Conservation (phyloP, 768 basidiomycete species). For the Tricholomella constricta region DNA sequence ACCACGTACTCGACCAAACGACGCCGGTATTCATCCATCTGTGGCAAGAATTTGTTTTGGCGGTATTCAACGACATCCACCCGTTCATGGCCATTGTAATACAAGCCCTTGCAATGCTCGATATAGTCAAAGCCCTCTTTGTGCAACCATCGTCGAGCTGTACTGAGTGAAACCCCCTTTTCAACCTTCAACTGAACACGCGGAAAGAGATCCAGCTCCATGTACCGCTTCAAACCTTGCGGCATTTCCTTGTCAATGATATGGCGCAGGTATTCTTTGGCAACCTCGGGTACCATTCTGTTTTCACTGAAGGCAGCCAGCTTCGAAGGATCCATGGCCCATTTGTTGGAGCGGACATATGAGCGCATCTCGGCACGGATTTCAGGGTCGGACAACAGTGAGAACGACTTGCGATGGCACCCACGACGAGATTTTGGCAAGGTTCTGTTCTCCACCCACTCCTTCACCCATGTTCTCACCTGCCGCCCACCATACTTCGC, state of each 20-base stretch:
- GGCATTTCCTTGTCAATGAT: conserved; percentile 36
- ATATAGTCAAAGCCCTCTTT: conserved; percentile 29
- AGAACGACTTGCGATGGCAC: conserved; percentile 27
- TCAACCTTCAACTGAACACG: conserved; percentile 26
- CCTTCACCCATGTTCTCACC: conserved; percentile 9
- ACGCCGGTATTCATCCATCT: conserved; percentile 19
- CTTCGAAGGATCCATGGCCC: conserved; percentile 36
- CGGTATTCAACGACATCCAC: conserved; percentile 37
- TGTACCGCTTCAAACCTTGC: conserved; percentile 30
- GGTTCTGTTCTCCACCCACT: conserved; percentile 24
- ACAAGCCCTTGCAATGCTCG: conserved; percentile 32
- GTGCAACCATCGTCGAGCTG: conserved; percentile 31
- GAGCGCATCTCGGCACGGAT: conserved; percentile 29
- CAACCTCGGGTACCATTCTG: conserved; percentile 26
- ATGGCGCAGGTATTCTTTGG: conserved; percentile 28
- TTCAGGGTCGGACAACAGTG: conserved; percentile 28
- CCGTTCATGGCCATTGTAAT: conserved; percentile 39
- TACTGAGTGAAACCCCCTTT: conserved; percentile 31
- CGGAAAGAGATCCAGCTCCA: conserved; percentile 35
- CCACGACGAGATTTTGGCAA: conserved; percentile 29
- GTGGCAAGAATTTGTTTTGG: conserved; percentile 32
- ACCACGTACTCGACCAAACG: conserved; percentile 22
- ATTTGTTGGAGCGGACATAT: conserved; percentile 35
- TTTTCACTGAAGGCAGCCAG: conserved; percentile 25
- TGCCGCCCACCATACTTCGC: conserved; percentile 1